A percentile compares a stretch with the other conserved stretches of the same genome.
Conservation (phyloP, 495 filamentous ascomycete species). For the Neurospora sp. region DNA sequence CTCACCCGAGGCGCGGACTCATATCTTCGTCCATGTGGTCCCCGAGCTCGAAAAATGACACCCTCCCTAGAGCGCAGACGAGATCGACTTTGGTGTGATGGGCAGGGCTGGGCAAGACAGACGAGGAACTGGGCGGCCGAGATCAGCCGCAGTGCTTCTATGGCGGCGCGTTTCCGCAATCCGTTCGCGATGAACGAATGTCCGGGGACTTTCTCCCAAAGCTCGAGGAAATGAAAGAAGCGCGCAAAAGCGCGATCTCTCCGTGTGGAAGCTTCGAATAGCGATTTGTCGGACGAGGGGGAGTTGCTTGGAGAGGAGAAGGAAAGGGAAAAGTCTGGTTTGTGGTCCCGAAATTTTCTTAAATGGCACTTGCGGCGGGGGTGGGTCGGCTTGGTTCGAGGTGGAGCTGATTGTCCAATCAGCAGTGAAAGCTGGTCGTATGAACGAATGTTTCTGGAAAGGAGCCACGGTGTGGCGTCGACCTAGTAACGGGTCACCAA, state of each 20-base stretch:
- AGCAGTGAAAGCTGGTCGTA: neutral
- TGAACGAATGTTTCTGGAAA: neutral
- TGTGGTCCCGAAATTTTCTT: conserved; percentile 17
- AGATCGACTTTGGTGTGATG: conserved; percentile 26
- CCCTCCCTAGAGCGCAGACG: neutral
- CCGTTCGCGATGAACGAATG: conserved; percentile 46
- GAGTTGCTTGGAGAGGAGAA: conserved; percentile 36
- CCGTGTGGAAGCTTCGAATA: conserved; percentile 97
- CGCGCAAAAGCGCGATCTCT: conserved; percentile 40
- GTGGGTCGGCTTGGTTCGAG: neutral
- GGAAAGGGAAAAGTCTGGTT: conserved; percentile 19
- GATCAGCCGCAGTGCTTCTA: conserved; percentile 78
- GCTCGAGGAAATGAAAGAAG: conserved; percentile 37
- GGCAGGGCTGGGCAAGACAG: conserved; percentile 34
- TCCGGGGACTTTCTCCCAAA: conserved; percentile 99
- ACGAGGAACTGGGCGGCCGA: conserved; percentile 52
- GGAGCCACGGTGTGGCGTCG: neutral
- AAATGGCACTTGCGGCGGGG: neutral
- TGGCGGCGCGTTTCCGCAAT: conserved; percentile 97
- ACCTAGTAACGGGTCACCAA: neutral
- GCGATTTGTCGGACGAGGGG: conserved; percentile 99
- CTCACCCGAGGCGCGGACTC: conserved; percentile 55
- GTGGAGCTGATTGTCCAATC: neutral
- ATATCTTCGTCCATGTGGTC: conserved; percentile 72
- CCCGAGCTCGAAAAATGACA: conserved; percentile 20